phyloP scores from a whole-genome alignment of 1,139 yeast genomes.

The Debaryomyces sp. region DNA sequence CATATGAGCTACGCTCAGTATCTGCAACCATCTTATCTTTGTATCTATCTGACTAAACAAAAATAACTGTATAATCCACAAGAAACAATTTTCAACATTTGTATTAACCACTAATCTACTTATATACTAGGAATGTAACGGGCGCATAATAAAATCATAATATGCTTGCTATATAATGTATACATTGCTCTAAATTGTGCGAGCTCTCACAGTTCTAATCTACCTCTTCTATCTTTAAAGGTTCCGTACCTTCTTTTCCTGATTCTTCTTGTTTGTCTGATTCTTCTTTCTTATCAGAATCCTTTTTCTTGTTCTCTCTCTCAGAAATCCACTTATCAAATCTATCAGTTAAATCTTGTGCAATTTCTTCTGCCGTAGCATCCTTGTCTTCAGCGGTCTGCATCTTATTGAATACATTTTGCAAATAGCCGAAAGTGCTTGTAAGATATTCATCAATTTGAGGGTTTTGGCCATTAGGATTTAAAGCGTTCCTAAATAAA shows the following conservation, averaged over 20 bases:
- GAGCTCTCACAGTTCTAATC: background rate
- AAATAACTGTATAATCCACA: background rate
- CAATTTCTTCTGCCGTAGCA: constrained; percentile 40
- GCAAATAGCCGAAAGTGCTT: constrained; percentile 32
- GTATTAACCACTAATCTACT: too few relatives aligned
- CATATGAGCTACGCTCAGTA: background rate
- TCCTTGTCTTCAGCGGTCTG: constrained; percentile 34
- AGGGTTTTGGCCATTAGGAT: constrained; percentile 34
- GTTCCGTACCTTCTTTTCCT: background rate
- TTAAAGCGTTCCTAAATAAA: constrained; percentile 23
- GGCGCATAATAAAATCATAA: background rate
- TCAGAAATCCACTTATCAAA: constrained; percentile 33
- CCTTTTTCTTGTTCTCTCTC: constrained; percentile 18
- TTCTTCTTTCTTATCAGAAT: constrained; percentile 10
- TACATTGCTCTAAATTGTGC: background rate
- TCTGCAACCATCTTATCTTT: background rate
- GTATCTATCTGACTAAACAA: background rate
- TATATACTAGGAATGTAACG: background rate
- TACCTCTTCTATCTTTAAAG: constrained; percentile 1
- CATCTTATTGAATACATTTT: constrained; percentile 32
- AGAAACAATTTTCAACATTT: background rate
- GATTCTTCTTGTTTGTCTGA: constrained; percentile 6
- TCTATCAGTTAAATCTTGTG: constrained; percentile 36
- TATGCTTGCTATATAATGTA: background rate
- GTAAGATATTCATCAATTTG: constrained; percentile 32